Percentiles rank a stretch among this genome's conserved stretches.
Evolutionary conservation across 1,284 basidiomycete species (phyloP).

Genomic region (Calocybe gambosa): DNA sequence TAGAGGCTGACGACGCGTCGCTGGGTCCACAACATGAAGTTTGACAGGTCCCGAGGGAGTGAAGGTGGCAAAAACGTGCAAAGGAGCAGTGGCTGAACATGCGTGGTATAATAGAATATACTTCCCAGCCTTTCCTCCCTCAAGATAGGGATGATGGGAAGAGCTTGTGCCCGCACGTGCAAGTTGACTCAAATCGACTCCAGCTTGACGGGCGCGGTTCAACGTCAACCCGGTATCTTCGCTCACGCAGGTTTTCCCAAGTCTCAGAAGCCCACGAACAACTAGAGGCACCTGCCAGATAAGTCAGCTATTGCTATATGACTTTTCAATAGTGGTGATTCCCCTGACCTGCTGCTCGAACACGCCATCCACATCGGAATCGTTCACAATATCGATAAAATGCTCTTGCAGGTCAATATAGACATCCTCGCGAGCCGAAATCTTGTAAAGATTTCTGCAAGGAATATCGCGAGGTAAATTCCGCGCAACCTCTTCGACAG

Average conservation of each 20-base stretch:
- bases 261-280: conserved; percentile 76
- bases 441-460: conserved; percentile 77
- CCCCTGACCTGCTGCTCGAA: conserved; percentile 81
- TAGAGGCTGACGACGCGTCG: conserved; percentile 78
- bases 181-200: conserved; percentile 84
- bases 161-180: conserved; percentile 56
- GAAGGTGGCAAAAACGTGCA: conserved; percentile 93
- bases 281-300: conserved; percentile 70
- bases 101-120: conserved; percentile 94
- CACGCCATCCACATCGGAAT: conserved; percentile 93
- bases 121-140: conserved; percentile 67
- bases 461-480: conserved; percentile 80
- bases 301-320: conserved; percentile 6
- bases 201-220: conserved; percentile 78
- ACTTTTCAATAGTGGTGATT: conserved; percentile 1
- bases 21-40: conserved; percentile 88
- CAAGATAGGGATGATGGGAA: conserved; percentile 70
- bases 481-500: conserved; percentile 68
- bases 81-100: conserved; percentile 61
- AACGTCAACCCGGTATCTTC: conserved; percentile 69
- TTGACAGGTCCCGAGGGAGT: conserved; percentile 67
- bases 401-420: conserved; percentile 86
- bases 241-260: conserved; percentile 81
- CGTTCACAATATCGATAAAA: conserved; percentile 89
- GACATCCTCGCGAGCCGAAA: conserved; percentile 79